A percentile compares a stretch with the other conserved stretches of the same genome.
Evolutionary conservation across 2,329 filamentous ascomycete genomes (phyloP).

Genomic region (Tolypocladium pustulatum): DNA sequence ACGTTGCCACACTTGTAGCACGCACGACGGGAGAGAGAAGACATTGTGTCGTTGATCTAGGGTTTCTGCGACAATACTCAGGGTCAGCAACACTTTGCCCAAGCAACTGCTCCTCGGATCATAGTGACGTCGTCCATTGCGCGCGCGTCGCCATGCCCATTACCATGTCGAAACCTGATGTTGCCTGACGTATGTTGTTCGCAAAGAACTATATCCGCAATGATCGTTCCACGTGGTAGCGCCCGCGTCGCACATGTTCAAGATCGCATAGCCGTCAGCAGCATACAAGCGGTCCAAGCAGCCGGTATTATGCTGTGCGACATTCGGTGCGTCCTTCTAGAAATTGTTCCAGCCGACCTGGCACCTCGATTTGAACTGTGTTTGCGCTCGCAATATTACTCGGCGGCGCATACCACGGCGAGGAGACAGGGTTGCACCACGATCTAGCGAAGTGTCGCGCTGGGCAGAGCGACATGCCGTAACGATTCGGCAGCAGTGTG

Average conservation of each 20-base stretch:
- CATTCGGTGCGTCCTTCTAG: slow-evolving; percentile 1
- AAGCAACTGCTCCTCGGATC: background rate
- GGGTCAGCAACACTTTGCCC: slow-evolving; percentile 21
- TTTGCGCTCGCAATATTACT: background rate
- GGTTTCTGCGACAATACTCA: slow-evolving; percentile 7
- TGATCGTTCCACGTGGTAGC: background rate
- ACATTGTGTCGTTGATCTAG: slow-evolving; percentile 41
- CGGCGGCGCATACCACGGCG: background rate
- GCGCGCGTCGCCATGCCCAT: background rate
- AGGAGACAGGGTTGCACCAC: background rate
- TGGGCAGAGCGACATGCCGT: background rate
- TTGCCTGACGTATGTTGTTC: no score
- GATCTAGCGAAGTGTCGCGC: background rate
- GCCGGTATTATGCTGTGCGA: background rate
- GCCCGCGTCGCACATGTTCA: background rate
- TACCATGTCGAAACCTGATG: background rate
- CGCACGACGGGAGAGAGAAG: slow-evolving; percentile 70
- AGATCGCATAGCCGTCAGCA: background rate
- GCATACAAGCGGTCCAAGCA: background rate
- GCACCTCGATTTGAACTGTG: background rate
- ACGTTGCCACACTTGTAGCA: slow-evolving; percentile 81
- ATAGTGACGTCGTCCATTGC: background rate
- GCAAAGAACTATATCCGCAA: background rate
- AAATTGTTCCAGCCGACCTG: background rate
- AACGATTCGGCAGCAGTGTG: background rate